A percentile compares a stretch with the other conserved stretches of the same genome.
Conservation (phyloP, 2,329 filamentous ascomycete species). For the Paramyrothecium sp. region DNA sequence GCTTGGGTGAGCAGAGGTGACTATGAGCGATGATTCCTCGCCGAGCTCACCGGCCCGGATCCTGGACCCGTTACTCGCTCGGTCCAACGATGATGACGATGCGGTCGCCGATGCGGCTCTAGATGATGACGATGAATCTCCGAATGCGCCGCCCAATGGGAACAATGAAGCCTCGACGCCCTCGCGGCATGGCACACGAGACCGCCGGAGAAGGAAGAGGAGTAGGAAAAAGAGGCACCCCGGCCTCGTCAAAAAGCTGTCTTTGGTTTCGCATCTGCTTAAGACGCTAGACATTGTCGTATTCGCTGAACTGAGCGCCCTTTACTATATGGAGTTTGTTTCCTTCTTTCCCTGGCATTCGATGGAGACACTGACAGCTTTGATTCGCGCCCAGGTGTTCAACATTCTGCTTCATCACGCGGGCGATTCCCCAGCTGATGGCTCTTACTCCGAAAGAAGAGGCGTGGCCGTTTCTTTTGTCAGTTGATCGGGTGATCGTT, state of each 20-base stretch:
- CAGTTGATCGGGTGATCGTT: constrained; percentile 56
- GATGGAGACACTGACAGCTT: constrained; percentile 7
- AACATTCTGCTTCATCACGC: constrained; percentile 59
- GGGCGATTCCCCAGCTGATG: constrained; percentile 58
- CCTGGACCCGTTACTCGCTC: constrained; percentile 15
- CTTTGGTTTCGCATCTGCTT: constrained; percentile 60
- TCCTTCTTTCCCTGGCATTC: neutral
- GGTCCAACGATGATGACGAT: neutral
- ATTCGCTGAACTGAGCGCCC: constrained; percentile 61
- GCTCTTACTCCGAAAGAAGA: constrained; percentile 64
- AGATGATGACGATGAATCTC: constrained; percentile 7
- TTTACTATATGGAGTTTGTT: constrained; percentile 70
- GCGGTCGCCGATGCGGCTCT: constrained; percentile 10
- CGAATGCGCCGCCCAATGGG: neutral
- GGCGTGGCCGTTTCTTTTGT: constrained; percentile 51
- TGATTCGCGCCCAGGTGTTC: constrained; percentile 51
- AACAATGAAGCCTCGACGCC: constrained; percentile 6
- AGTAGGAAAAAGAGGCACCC: constrained; percentile 34
- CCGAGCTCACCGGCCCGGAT: constrained; percentile 36
- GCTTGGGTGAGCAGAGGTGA: constrained; percentile 33
- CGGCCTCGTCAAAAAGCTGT: constrained; percentile 54
- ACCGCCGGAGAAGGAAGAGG: constrained; percentile 31
- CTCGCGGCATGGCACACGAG: constrained; percentile 9
- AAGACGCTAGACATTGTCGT: constrained; percentile 61
- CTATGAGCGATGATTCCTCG: constrained; percentile 52